Evolutionary conservation across 495 filamentous ascomycete genomes (phyloP), one percentile per base, ranked within the genome.

Genomic region (Lentithecium fluviatile): DNA sequence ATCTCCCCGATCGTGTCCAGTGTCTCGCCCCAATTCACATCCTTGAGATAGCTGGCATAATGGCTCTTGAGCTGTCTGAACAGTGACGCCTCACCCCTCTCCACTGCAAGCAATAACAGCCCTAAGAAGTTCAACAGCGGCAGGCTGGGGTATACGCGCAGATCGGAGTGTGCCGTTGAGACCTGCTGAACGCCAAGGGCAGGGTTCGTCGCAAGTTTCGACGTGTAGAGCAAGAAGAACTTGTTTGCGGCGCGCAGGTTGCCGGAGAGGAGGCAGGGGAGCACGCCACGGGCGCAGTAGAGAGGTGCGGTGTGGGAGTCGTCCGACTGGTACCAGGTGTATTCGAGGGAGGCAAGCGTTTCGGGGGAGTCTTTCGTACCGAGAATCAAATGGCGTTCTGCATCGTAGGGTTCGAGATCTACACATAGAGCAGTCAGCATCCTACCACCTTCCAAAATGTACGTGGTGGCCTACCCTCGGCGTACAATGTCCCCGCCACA

Each of bases 51-150:
- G 2, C 77, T 70, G 11, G 83, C 81, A 73, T 97, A 98, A 69
- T 96, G 93, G 17, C 79, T 83, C 67, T 83, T 86, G 58, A 97
- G 77, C 70, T 90, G 85, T 62, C 85, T 84, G 75, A 88, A 97
- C n/a, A 96, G 68, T 66, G 95, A 90, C 7, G 81, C 75, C 32
- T 77, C 85, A 8, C 90, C 91, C 59, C 88, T 85, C 73, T 94
- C 91, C 23, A 95, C 81, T 2, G 90, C 86, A 48, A 96, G 79
- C 17, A 97, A 75, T 58, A 99, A 73, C 67, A 97, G 74, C 36
- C 82, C 87, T 36, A 97, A 77, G 76, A 97, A 97, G 73, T 99
- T 99, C 56, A 99, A 78, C 62, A 97, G 79, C 50, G 94, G 94
- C 57, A 98, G 77, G 62, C 81, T 85, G 1, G 95, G 90, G 73